These are phyloP conservation scores for Xylaria polymorpha DNA, from an alignment of 2,329 filamentous ascomycete species.

Conservation along the genomic window DNA sequence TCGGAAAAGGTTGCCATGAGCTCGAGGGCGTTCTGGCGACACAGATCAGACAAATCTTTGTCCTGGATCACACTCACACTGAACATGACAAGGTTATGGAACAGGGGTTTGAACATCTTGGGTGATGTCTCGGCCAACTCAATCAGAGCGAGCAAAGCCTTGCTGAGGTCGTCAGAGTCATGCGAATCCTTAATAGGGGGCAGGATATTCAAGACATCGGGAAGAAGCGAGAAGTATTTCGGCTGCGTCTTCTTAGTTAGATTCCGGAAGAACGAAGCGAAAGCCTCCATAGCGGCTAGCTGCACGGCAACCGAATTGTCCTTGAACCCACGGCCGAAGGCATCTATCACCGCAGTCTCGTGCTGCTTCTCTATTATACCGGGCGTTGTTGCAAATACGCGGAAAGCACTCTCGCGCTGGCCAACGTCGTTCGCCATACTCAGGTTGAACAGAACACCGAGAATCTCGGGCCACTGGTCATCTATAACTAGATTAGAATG, in stretches of 20 bases:
- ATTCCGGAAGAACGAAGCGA: slow-evolving; percentile 93
- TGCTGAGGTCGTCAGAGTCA: slow-evolving; percentile 91
- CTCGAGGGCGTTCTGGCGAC: slow-evolving; percentile 93
- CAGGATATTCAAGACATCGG: slow-evolving; percentile 92
- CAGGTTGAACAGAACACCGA: slow-evolving; percentile 86
- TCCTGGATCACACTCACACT: slow-evolving; percentile 94
- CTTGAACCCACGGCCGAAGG: slow-evolving; percentile 92
- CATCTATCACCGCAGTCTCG: slow-evolving; percentile 86
- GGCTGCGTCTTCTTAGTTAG: slow-evolving; percentile 87
- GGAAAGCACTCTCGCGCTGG: slow-evolving; percentile 91
- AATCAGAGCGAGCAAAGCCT: slow-evolving; percentile 89
- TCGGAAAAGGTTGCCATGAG: slow-evolving; percentile 99
- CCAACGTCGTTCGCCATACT: slow-evolving; percentile 86
- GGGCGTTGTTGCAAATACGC: slow-evolving; percentile 94
- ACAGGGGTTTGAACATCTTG: slow-evolving; percentile 97
- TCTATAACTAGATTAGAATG: slow-evolving; percentile 61
- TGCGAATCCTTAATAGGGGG: slow-evolving; percentile 92
- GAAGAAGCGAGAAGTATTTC: slow-evolving; percentile 88
- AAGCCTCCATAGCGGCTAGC: slow-evolving; percentile 94
- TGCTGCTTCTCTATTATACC: slow-evolving; percentile 97
- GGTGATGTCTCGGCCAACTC: slow-evolving; percentile 94
- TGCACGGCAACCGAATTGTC: slow-evolving; percentile 88
- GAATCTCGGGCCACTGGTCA: slow-evolving; percentile 88
- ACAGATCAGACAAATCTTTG: slow-evolving; percentile 90
- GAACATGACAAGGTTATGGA: slow-evolving; percentile 92